Percentiles rank a stretch among this genome's conserved stretches.
Evolutionary conservation across 306 rosid species (phyloP).

Genomic region (Casuarina glauca): DNA sequence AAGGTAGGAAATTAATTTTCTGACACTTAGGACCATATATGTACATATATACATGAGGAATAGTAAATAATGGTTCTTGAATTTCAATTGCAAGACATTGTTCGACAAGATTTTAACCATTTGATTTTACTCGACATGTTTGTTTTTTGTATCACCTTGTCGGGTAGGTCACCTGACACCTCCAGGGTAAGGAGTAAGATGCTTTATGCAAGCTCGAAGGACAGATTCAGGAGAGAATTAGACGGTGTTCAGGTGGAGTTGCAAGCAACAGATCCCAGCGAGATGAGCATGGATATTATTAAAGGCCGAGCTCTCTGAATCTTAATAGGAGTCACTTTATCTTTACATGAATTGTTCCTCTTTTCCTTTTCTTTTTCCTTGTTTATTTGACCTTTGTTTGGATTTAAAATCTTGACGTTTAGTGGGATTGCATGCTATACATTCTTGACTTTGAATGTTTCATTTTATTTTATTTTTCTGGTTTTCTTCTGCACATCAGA

Average conservation of each 20-base stretch:
- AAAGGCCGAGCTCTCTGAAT: slow-evolving; percentile 27
- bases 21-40: no score
- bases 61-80: no score
- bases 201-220: slow-evolving; percentile 42
- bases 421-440: not conserved
- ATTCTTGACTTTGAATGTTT: no score
- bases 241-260: slow-evolving; percentile 35
- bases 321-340: not conserved
- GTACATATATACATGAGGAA: no score
- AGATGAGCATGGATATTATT: slow-evolving; percentile 32
- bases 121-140: not conserved
- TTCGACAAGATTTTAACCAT: no score
- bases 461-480: no score
- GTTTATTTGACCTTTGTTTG: not conserved
- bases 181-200: slow-evolving; percentile 38
- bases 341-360: slow-evolving; percentile 6
- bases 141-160: not conserved
- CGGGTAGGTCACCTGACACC: slow-evolving; percentile 29
- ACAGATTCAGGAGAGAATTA: slow-evolving; percentile 35
- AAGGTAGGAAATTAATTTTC: no score
- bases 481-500: no score
- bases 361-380: not conserved
- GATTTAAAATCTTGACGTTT: not conserved
- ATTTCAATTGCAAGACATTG: no score
- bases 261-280: slow-evolving; percentile 36